phyloP scores from a whole-genome alignment of 106 monocot species.

The Acorus calamus region DNA sequence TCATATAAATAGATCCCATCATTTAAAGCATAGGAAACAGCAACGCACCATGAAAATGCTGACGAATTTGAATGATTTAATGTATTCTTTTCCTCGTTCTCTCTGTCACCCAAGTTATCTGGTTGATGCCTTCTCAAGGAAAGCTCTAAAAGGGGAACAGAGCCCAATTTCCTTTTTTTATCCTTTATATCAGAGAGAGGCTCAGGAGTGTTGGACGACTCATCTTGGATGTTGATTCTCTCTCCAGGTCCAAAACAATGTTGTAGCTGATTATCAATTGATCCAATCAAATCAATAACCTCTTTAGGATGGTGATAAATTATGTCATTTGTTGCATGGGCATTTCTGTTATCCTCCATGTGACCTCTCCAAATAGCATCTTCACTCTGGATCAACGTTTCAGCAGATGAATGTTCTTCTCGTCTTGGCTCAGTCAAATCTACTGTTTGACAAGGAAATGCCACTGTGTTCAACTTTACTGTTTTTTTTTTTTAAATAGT shows the following conservation, averaged over 20 bases:
- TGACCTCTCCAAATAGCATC: background rate
- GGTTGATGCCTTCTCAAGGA: conserved; percentile 41
- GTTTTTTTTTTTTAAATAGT: too few relatives aligned
- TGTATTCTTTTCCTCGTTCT: conserved; percentile 23
- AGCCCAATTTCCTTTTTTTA: background rate
- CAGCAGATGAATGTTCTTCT: too few relatives aligned
- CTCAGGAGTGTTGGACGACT: background rate
- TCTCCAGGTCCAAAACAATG: background rate
- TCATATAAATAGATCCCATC: too few relatives aligned
- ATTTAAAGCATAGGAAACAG: background rate
- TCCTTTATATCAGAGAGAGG: background rate
- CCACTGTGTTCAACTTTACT: too few relatives aligned
- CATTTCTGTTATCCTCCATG: background rate
- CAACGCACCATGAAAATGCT: conserved; percentile 62
- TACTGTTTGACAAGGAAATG: too few relatives aligned
- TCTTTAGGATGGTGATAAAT: conserved; percentile 12
- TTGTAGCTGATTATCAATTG: conserved; percentile 15
- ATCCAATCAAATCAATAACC: conserved; percentile 24
- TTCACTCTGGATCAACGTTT: background rate
- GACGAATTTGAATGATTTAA: conserved; percentile 68
- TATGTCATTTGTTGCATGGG: background rate
- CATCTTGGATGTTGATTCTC: background rate
- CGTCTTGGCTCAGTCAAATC: too few relatives aligned
- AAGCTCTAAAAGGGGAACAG: conserved; percentile 31
- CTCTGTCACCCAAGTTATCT: conserved; percentile 11